phyloP scores from a whole-genome alignment of 2,329 filamentous ascomycete genomes.

The Colletotrichum sp. region DNA sequence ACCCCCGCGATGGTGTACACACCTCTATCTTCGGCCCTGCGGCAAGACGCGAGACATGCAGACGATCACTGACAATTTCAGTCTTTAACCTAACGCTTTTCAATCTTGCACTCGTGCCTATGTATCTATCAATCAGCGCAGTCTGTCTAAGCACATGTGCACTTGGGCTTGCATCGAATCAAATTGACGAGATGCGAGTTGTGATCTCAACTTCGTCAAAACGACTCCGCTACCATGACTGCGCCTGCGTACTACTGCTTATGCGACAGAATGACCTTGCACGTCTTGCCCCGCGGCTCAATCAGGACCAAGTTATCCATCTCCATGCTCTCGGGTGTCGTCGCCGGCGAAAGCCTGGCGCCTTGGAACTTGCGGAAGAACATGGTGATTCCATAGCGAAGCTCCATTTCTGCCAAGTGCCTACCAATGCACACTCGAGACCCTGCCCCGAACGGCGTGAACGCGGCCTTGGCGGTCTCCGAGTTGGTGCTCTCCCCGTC shows the following conservation, averaged over 20 bases:
- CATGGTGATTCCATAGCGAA: slow-evolving; percentile 53
- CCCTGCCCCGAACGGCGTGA: slow-evolving; percentile 58
- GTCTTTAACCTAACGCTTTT: not conserved
- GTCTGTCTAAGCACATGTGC: not conserved
- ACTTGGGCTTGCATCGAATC: not conserved
- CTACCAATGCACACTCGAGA: slow-evolving; percentile 56
- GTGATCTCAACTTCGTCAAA: not conserved
- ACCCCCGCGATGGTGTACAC: not conserved
- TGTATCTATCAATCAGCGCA: not conserved
- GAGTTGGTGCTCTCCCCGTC: not conserved
- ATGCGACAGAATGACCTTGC: not conserved
- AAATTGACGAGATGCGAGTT: not conserved
- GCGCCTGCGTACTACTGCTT: not conserved
- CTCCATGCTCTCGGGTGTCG: not conserved
- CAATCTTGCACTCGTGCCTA: not conserved
- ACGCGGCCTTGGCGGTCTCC: slow-evolving; percentile 49
- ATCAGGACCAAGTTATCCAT: not conserved
- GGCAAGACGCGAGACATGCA: not conserved
- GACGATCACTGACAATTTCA: not conserved
- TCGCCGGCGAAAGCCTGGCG: slow-evolving; percentile 30
- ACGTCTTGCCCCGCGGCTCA: not conserved
- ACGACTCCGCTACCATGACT: fast-evolving
- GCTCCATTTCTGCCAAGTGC: slow-evolving; percentile 61
- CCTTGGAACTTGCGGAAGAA: slow-evolving; percentile 55
- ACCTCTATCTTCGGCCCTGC: not conserved